These are phyloP conservation scores for Carpinus fangiana DNA, from an alignment of 306 rosid genomes.

Conservation along the genomic window DNA sequence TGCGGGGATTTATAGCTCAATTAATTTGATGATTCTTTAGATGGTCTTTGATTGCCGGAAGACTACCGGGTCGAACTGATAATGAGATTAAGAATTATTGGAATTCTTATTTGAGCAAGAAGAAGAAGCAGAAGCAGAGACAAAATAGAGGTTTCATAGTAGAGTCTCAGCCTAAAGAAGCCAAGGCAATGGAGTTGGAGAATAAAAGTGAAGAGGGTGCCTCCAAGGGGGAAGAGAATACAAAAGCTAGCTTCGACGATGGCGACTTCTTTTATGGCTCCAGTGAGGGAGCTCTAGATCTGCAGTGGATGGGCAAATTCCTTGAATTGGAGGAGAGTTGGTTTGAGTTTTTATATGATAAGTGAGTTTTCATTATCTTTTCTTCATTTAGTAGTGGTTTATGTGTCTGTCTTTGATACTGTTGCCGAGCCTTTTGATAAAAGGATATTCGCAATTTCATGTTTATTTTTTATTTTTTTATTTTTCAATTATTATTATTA, in stretches of 20 bases:
- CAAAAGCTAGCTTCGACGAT: slow-evolving; percentile 13
- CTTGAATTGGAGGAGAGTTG: slow-evolving; percentile 47
- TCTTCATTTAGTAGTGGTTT: background rate
- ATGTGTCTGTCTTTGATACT: background rate
- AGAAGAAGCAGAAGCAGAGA: slow-evolving; percentile 28
- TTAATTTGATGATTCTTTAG: slow-evolving; percentile 1
- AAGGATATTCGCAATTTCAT: slow-evolving; percentile 13
- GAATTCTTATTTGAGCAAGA: slow-evolving; percentile 51
- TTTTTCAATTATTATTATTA: no score
- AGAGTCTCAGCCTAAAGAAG: slow-evolving; percentile 15
- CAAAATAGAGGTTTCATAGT: slow-evolving; percentile 9
- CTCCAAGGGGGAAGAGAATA: background rate
- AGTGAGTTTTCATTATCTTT: background rate
- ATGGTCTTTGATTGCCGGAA: slow-evolving; percentile 48
- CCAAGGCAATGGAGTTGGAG: background rate
- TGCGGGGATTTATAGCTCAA: background rate
- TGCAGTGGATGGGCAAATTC: slow-evolving; percentile 40
- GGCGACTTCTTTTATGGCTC: slow-evolving; percentile 7
- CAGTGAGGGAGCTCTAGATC: slow-evolving; percentile 24
- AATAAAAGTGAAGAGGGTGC: slow-evolving; percentile 9
- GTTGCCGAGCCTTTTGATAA: background rate
- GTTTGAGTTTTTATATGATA: slow-evolving; percentile 23
- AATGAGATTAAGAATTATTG: slow-evolving; percentile 47
- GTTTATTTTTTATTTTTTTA: background rate
- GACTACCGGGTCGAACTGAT: slow-evolving; percentile 48